A percentile compares a stretch with the other conserved stretches of the same genome.
Conservation (phyloP, 2,329 filamentous ascomycete species). For the Sarocladiaceae sp. region DNA sequence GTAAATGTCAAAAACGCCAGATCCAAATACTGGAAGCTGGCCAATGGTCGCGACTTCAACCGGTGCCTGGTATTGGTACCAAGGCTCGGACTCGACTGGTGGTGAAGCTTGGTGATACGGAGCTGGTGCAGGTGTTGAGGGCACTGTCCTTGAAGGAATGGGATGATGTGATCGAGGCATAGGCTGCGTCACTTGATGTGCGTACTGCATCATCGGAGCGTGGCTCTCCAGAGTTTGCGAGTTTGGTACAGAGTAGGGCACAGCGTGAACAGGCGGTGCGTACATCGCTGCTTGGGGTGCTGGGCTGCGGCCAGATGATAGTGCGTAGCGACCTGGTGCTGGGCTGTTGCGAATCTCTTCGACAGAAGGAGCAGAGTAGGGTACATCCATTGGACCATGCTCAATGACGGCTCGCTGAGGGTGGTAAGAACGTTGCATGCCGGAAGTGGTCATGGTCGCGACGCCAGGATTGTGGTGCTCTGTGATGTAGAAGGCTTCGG, state of each 20-base stretch:
- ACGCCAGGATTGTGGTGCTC: slow-evolving; percentile 60
- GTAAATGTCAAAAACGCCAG: slow-evolving; percentile 50
- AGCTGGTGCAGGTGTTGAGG: slow-evolving; percentile 16
- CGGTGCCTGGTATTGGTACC: slow-evolving; percentile 55
- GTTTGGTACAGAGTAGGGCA: slow-evolving; percentile 44
- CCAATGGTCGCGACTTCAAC: slow-evolving; percentile 54
- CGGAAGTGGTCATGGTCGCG: slow-evolving; percentile 54
- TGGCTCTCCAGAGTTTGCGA: slow-evolving; percentile 43
- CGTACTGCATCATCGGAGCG: slow-evolving; percentile 37
- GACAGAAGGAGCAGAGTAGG: background rate
- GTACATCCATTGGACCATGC: background rate
- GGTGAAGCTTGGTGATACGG: slow-evolving; percentile 32
- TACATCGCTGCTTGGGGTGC: slow-evolving; percentile 53
- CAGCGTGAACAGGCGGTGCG: slow-evolving; percentile 46
- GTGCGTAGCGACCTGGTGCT: slow-evolving; percentile 52
- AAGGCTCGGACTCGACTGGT: slow-evolving; percentile 43
- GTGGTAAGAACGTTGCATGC: slow-evolving; percentile 45
- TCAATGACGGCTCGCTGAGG: slow-evolving; percentile 19
- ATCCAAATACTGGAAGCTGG: slow-evolving; percentile 44
- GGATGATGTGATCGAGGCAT: slow-evolving; percentile 28
- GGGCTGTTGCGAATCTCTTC: slow-evolving; percentile 42
- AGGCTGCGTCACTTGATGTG: slow-evolving; percentile 36
- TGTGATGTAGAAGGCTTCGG: slow-evolving; percentile 50
- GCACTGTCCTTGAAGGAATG: slow-evolving; percentile 30
- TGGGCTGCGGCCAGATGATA: slow-evolving; percentile 49